Conservation (phyloP, 208 protist genomes). For the Crithidia sp. region DNA sequence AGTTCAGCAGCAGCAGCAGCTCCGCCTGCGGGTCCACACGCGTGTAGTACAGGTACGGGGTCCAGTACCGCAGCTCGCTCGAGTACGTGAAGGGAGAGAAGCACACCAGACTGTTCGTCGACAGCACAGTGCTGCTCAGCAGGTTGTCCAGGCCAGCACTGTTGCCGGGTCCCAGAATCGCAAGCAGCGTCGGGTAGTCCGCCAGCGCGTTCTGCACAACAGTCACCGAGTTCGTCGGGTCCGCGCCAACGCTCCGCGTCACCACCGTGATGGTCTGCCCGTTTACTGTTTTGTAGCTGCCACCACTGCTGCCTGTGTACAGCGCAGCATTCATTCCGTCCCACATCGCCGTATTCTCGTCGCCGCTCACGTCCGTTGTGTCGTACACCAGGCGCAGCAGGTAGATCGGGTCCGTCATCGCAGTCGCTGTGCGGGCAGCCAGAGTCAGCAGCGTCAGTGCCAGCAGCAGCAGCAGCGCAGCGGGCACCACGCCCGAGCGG, state of each 20-base stretch:
- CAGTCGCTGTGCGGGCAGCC: too few species aligned
- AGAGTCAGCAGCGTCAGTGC: too few species aligned
- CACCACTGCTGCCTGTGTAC: background rate
- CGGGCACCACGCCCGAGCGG: too few species aligned
- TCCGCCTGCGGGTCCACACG: slow-evolving; percentile 50
- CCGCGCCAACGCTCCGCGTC: background rate
- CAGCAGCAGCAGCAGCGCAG: too few species aligned
- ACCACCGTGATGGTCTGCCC: slow-evolving; percentile 27
- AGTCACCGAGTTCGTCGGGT: background rate
- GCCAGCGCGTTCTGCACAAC: slow-evolving; percentile 11
- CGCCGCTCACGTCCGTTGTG: background rate
- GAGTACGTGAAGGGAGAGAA: slow-evolving; percentile 30
- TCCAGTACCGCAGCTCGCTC: slow-evolving; percentile 24
- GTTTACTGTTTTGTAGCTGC: slow-evolving; percentile 7
- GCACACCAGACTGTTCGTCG: slow-evolving; percentile 24
- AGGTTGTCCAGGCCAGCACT: background rate
- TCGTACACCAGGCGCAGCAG: slow-evolving; percentile 32
- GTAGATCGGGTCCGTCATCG: slow-evolving; percentile 13
- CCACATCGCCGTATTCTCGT: slow-evolving; percentile 24
- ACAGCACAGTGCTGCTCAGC: background rate
- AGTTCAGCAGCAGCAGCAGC: slow-evolving; percentile 37
- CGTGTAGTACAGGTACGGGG: slow-evolving; percentile 36
- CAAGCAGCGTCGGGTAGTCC: slow-evolving; percentile 18
- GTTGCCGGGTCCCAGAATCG: slow-evolving; percentile 16
- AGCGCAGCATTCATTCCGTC: slow-evolving; percentile 31